These are phyloP conservation scores for Podila epicladia DNA, from an alignment of 192 early-diverging fungal species.

Conservation along the genomic window DNA sequence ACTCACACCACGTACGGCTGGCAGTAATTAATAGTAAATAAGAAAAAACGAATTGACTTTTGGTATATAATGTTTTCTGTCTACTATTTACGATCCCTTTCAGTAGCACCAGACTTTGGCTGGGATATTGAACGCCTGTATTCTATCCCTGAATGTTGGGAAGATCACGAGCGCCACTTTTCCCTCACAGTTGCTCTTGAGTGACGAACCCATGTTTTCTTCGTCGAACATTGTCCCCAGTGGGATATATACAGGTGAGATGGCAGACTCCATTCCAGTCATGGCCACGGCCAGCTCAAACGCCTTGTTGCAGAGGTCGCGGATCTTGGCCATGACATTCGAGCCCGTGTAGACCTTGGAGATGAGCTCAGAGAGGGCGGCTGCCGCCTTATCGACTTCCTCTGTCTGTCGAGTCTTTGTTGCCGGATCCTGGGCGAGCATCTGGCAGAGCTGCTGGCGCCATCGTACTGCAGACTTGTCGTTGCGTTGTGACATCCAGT, in stretches of 20 bases:
- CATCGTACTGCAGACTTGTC: constrained; percentile 31
- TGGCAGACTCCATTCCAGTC: constrained; percentile 17
- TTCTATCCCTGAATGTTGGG: constrained; percentile 29
- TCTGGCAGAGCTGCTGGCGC: constrained; percentile 47
- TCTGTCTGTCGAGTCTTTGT: constrained; percentile 23
- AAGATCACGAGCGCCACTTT: constrained; percentile 40
- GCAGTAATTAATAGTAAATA: not conserved
- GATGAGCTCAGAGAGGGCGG: constrained; percentile 10
- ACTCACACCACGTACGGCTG: not conserved
- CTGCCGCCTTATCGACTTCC: constrained; percentile 15
- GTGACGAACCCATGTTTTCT: constrained; percentile 27
- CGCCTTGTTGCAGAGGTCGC: constrained; percentile 28
- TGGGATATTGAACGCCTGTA: constrained; percentile 3
- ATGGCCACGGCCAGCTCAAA: constrained; percentile 41
- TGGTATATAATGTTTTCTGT: not conserved
- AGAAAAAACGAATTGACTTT: not conserved
- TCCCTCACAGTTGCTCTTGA: constrained; percentile 33
- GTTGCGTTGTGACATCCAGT: constrained; percentile 39
- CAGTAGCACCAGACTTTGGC: constrained; percentile 48
- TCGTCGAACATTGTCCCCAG: constrained; percentile 22
- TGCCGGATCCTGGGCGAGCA: constrained; percentile 36
- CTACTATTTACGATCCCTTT: not conserved
- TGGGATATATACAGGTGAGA: constrained; percentile 9
- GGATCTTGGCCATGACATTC: constrained; percentile 26
- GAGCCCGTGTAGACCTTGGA: constrained; percentile 18